A percentile compares a stretch with the other conserved stretches of the same genome.
Conservation (phyloP, 2,329 filamentous ascomycete genomes). For the Furcasterigmium furcatum region DNA sequence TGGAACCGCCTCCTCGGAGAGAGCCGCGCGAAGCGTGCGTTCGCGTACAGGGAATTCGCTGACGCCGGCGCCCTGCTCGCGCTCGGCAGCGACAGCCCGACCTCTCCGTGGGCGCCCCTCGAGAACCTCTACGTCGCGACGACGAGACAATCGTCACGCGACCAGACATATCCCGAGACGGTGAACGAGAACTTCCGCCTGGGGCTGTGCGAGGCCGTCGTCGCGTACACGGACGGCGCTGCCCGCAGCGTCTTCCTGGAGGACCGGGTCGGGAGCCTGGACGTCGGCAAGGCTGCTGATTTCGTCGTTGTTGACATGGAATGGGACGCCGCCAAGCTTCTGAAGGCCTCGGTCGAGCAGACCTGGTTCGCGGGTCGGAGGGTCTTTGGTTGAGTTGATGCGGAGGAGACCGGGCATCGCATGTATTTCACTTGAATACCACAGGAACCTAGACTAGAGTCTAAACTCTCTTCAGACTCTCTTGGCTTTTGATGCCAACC, state of each 20-base stretch:
- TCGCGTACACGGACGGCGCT: constrained; percentile 50
- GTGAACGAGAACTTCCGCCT: constrained; percentile 53
- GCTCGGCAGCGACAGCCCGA: constrained; percentile 57
- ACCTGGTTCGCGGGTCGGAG: constrained; percentile 50
- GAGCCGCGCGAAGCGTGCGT: constrained; percentile 53
- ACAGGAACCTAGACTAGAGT: no score
- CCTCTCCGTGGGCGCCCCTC: constrained; percentile 51
- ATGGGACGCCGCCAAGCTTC: constrained; percentile 42
- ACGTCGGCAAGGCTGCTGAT: constrained; percentile 52
- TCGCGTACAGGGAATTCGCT: constrained; percentile 60
- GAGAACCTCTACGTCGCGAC: constrained; percentile 58
- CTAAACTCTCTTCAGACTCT: no score
- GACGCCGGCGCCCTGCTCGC: constrained; percentile 51
- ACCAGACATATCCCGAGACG: constrained; percentile 34
- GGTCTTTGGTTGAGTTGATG: constrained; percentile 26
- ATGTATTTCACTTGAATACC: no score
- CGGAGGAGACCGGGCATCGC: no score
- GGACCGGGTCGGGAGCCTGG: constrained; percentile 46
- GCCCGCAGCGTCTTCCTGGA: constrained; percentile 60
- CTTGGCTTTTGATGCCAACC: no score
- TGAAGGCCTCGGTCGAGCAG: constrained; percentile 41
- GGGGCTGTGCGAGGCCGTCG: constrained; percentile 49
- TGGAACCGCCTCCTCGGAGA: constrained; percentile 57
- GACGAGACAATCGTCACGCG: constrained; percentile 51
- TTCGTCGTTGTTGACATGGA: constrained; percentile 51